Evolutionary conservation across 208 protist genomes (phyloP).

Genomic region (Leishmania mexicana): DNA sequence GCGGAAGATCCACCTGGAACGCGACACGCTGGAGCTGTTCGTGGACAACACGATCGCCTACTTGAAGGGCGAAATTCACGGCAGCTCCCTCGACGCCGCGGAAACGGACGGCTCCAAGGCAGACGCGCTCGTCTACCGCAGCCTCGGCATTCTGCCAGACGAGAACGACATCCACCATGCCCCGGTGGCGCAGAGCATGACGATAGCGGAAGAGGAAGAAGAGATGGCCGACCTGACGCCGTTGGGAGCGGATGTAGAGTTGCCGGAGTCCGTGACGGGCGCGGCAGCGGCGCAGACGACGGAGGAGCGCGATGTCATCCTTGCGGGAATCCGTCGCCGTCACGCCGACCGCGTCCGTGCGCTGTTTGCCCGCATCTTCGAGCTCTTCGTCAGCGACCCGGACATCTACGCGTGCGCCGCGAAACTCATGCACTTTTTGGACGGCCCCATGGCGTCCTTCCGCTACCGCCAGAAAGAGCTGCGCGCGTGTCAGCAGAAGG

Average conservation of each 20-base stretch:
- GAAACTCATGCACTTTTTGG: slow-evolving; percentile 59
- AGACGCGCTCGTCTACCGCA: slow-evolving; percentile 35
- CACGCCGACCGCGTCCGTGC: slow-evolving; percentile 71
- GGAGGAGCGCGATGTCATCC: slow-evolving; percentile 15
- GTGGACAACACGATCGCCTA: slow-evolving; percentile 82
- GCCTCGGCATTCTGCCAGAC: slow-evolving; percentile 23
- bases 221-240: slow-evolving; percentile 29
- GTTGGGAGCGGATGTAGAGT: slow-evolving; percentile 42
- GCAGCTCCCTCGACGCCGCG: slow-evolving; percentile 39
- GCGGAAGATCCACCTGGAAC: slow-evolving; percentile 68
- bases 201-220: slow-evolving; percentile 24
- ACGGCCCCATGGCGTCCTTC: slow-evolving; percentile 72
- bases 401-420: slow-evolving; percentile 83
- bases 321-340: slow-evolving; percentile 46
- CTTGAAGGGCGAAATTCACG: slow-evolving; percentile 72
- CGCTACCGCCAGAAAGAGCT: slow-evolving; percentile 81
- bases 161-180: slow-evolving; percentile 42
- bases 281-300: neutral
- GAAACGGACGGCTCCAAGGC: slow-evolving; percentile 21
- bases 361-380: slow-evolving; percentile 67
- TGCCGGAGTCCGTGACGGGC: neutral
- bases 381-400: slow-evolving; percentile 82
- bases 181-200: slow-evolving; percentile 24
- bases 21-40: slow-evolving; percentile 64
- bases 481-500: slow-evolving; percentile 80